phyloP scores from a whole-genome alignment of 1,284 basidiomycete genomes.

The Fomitopsis pinicola region DNA sequence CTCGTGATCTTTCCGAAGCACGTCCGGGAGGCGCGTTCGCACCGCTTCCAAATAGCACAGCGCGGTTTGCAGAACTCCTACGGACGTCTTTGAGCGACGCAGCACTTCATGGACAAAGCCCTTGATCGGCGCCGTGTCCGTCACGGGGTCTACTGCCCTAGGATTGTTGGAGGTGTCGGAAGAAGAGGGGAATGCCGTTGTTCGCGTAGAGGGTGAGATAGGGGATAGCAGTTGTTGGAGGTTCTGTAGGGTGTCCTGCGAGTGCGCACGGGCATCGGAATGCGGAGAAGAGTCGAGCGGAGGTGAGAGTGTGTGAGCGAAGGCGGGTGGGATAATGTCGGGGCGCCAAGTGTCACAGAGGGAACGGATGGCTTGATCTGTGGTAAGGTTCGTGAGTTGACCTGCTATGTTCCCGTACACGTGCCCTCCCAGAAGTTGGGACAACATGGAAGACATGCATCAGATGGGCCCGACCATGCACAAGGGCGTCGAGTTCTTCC shows the following conservation, averaged over 20 bases:
- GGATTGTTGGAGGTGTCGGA: no score
- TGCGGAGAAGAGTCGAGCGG: not conserved
- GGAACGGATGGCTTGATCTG: conserved; percentile 74
- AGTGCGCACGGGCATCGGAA: conserved; percentile 11
- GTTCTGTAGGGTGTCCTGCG: conserved; percentile 16
- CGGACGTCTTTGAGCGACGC: conserved; percentile 70
- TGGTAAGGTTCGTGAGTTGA: not conserved
- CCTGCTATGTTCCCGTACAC: not conserved
- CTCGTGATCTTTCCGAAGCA: conserved; percentile 46
- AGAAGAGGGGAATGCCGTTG: conserved; percentile 22
- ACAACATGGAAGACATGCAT: not conserved
- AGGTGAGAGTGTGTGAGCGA: conserved; percentile 20
- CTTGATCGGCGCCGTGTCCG: conserved; percentile 52
- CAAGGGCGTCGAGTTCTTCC: not conserved
- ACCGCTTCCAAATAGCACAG: conserved; percentile 77
- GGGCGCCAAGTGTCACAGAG: conserved; percentile 72
- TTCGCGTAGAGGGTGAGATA: conserved; percentile 34
- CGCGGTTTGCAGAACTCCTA: conserved; percentile 70
- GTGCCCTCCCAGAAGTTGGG: not conserved
- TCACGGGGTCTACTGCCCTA: conserved; percentile 13
- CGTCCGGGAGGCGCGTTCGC: conserved; percentile 57
- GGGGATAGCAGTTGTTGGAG: conserved; percentile 44
- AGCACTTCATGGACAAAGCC: conserved; percentile 76
- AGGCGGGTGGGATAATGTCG: conserved; percentile 62
- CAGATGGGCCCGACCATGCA: not conserved